Evolutionary conservation across 2,329 filamentous ascomycete species (phyloP).

Genomic region (Colletotrichum tofieldiae): DNA sequence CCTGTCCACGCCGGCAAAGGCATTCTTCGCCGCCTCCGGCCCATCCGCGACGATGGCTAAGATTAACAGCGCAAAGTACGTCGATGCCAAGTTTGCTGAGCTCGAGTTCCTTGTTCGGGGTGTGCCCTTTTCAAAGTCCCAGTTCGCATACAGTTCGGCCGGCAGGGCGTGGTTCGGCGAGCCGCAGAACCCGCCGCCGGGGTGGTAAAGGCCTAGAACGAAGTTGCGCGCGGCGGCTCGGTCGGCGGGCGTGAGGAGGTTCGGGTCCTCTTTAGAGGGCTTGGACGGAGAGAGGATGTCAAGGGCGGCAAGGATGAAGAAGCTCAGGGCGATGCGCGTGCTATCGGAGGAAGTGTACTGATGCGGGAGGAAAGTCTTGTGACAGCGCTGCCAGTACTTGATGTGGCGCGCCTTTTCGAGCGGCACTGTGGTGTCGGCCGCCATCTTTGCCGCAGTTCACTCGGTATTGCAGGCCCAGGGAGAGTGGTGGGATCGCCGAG

Average conservation of each 20-base stretch:
- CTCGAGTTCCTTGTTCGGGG: conserved; percentile 50
- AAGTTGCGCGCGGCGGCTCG: conserved; percentile 73
- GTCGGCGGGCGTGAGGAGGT: conserved; percentile 63
- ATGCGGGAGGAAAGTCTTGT: conserved; percentile 84
- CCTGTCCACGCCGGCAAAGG: conserved; percentile 77
- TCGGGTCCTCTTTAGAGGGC: conserved; percentile 55
- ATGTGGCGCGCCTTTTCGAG: conserved; percentile 80
- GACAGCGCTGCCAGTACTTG: conserved; percentile 93
- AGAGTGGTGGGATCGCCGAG: conserved; percentile 1
- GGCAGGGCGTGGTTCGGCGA: conserved; percentile 79
- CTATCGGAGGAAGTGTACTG: conserved; percentile 92
- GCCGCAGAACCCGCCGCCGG: conserved; percentile 89
- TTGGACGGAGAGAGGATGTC: conserved; percentile 80
- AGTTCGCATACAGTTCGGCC: conserved; percentile 46
- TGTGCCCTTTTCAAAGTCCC: conserved; percentile 41
- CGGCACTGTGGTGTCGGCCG: conserved; percentile 46
- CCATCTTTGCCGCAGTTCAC: conserved; percentile 40
- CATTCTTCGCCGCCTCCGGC: conserved; percentile 54
- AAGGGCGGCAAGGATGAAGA: conserved; percentile 89
- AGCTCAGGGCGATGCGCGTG: conserved; percentile 89
- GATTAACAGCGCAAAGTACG: conserved; percentile 87
- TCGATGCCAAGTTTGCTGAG: conserved; percentile 85
- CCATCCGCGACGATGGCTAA: conserved; percentile 69
- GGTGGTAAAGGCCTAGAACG: conserved; percentile 90
- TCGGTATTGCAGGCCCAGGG: neutral